These are phyloP conservation scores for Trametes maxima DNA, from an alignment of 768 basidiomycete species.

Conservation along the genomic window DNA sequence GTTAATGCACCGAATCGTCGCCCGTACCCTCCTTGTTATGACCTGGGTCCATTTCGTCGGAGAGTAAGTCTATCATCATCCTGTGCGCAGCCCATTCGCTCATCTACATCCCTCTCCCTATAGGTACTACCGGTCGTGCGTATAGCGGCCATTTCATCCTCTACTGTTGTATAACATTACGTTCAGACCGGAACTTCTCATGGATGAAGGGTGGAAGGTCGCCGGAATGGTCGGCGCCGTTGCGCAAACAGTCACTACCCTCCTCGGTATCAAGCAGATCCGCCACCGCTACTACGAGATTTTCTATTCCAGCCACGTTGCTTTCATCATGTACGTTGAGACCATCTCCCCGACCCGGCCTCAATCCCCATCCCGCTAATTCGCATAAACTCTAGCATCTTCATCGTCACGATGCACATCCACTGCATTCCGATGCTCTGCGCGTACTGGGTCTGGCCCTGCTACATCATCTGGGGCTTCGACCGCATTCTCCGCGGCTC, in stretches of 20 bases:
- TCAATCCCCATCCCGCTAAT: background rate
- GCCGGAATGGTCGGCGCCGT: constrained; percentile 29
- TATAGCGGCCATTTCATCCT: background rate
- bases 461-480: constrained; percentile 48
- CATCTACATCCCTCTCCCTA: background rate
- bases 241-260: constrained; percentile 39
- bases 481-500: constrained; percentile 45
- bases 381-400: constrained; percentile 34
- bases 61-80: constrained; percentile 19
- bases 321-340: constrained; percentile 34
- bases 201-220: constrained; percentile 13
- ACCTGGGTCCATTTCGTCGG: constrained; percentile 47
- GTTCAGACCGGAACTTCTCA: constrained; percentile 1
- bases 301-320: constrained; percentile 33
- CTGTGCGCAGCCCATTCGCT: background rate
- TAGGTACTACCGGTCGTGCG: constrained; percentile 11
- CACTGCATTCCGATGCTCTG: constrained; percentile 34
- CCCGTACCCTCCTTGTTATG: constrained; percentile 43
- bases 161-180: background rate
- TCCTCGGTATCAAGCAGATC: constrained; percentile 44
- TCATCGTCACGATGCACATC: constrained; percentile 43
- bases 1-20: constrained; percentile 47
- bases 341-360: background rate
- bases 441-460: constrained; percentile 49
- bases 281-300: constrained; percentile 45